phyloP scores from a whole-genome alignment of 2,329 filamentous ascomycete species.

The Fusarium sp. region DNA sequence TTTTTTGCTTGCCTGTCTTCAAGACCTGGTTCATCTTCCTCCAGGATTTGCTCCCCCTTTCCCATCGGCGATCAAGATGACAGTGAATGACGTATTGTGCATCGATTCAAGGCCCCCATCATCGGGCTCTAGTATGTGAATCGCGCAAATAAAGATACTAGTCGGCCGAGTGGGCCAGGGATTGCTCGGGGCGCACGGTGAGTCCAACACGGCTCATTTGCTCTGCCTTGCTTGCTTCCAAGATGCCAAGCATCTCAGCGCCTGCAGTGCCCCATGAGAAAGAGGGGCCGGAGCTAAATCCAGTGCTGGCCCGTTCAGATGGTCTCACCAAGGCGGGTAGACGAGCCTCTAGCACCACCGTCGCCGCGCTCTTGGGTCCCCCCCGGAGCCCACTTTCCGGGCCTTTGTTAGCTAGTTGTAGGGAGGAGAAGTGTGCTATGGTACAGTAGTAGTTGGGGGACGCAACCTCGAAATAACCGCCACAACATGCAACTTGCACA shows the following conservation, averaged over 20 bases:
- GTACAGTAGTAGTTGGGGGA: neutral
- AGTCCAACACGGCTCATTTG: slow-evolving; percentile 3
- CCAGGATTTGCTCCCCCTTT: neutral
- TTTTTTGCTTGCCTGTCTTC: neutral
- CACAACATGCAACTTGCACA: slow-evolving; percentile 25
- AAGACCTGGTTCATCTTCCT: neutral
- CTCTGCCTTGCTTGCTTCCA: neutral
- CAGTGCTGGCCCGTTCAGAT: slow-evolving; percentile 4
- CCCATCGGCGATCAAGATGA: slow-evolving; percentile 10
- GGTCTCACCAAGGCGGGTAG: slow-evolving; percentile 23
- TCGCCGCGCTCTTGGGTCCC: neutral
- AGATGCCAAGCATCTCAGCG: slow-evolving; percentile 24
- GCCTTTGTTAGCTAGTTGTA: slow-evolving; percentile 1
- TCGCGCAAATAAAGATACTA: slow-evolving; percentile 23
- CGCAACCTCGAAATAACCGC: slow-evolving; percentile 21
- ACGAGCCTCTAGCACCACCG: slow-evolving; percentile 26
- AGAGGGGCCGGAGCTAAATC: neutral
- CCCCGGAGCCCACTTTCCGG: slow-evolving; percentile 28
- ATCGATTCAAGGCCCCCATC: slow-evolving; percentile 15
- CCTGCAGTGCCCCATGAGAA: neutral
- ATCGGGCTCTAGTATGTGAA: slow-evolving; percentile 38
- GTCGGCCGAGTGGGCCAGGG: slow-evolving; percentile 21
- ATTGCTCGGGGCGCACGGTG: slow-evolving; percentile 29
- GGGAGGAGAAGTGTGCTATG: slow-evolving; percentile 22
- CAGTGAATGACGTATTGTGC: slow-evolving; percentile 37